Evolutionary conservation across 768 basidiomycete genomes (phyloP), one percentile per base, ranked within the genome.

Genomic region (Boletus rex-veris): DNA sequence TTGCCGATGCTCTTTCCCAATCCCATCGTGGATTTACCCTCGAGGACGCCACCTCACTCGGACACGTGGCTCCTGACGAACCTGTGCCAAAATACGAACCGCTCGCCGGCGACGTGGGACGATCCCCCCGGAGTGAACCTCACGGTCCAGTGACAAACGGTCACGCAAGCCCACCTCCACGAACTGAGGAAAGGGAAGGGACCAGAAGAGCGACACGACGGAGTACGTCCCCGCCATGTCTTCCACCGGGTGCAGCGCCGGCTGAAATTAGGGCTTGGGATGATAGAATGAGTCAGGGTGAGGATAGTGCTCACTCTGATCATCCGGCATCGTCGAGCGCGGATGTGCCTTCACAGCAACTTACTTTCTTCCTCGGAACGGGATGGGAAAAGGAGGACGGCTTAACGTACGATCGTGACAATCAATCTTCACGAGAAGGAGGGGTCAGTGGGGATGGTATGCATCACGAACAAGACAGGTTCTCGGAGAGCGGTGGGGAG

Each of bases 231-330:
- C 75, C 74, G 6, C 68, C 66, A n/a, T 73, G 61, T 11, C 76
- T 75, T 15, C 76, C 80, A 5, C 73, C 74, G 9, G 77, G 75
- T 30, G 76, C 77, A 15, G 75, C 74, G 26, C 70, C 71, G 59
- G 58, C 71, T 46, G 58, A 52, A 59, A 71, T 57, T 67, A 74
- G 67, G 55, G 67, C 67, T 44, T 73, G 72, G 57, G 72, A 72
- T 67, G n/a, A n/a, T n/a, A n/a, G n/a, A n/a, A n/a, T n/a, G 53
- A 68, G 64, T 49, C 67, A 67, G 58, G 63, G 67, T 64, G 66
- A 63, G 62, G 58, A 64, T 55, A 59, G 61, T 62, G 55, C 64
- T 63, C 56, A 63, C 61, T 67, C 64, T 63, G 62, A 63, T 63
- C 62, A 52, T 66, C 58, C 59, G 58, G 54, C 58, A 62, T 63